Base-by-base conservation (phyloP, 768 basidiomycete species). In the Strobilomyces echinocephalus region DNA sequence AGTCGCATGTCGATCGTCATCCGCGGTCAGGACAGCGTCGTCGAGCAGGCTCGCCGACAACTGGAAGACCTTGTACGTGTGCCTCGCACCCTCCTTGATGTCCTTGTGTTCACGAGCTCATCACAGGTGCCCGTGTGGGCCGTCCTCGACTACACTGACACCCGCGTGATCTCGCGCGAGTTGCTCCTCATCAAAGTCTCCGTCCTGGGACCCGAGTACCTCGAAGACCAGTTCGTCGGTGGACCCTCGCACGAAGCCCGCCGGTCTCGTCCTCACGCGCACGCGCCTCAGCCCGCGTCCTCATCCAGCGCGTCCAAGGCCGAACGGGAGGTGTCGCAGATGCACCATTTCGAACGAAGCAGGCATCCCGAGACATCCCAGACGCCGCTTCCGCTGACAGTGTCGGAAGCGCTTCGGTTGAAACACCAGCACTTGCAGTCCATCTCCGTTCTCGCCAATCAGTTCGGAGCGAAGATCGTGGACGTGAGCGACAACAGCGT, bases 1-100 rank as follows among this genome's bases (percentile, higher is more conserved):
- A 91, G 88, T 76, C 83, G 97, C 39, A 99, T 99, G 97, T 97
- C 91, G 66, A 92, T 99, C 70, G 94, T 97, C 60, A 79, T 99
- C 45, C 86, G 84, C 52, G 97, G 97, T 1, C 97, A 99, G 70
- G 97, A 99, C 64, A 91, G 92, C 53, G 95, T 98, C 41, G 88
- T 99, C 49, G 97, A 98, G 73, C 97, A 99, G 70, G 95, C 93
- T 11, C 79, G 97, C 39, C 76, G 97, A 58, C 95, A 98, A 60
- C 82, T 99, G 14, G 97, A 98, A 61, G 97, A 99, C 65, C 79
- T 98, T 60, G 95, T 97, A 65, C 56, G 91, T 79, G 2, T 5
- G 31, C 15, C 24, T 44, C 38, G 43, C 46, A 24, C 24, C 24
- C 24, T 24, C 24, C n/a, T 3, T 24, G 2, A 4, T 4, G 24